Evolutionary conservation across 2,329 filamentous ascomycete genomes (phyloP).

Genomic region (Passalora sequoiae): DNA sequence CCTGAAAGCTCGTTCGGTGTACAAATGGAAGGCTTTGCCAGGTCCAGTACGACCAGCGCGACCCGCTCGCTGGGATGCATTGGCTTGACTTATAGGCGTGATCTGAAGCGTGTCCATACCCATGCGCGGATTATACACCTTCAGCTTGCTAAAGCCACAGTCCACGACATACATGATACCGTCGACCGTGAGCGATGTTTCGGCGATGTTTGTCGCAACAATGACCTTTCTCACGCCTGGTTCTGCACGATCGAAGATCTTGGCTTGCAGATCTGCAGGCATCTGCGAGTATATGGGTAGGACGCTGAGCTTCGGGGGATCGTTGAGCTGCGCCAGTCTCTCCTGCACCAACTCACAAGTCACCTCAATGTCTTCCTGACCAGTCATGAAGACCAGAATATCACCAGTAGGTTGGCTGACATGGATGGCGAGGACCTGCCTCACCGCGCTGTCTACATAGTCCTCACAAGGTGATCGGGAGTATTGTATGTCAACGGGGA

Average conservation of each 20-base stretch:
- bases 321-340: conserved; percentile 79
- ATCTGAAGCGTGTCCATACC: conserved; percentile 99
- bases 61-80: conserved; percentile 86
- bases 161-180: conserved; percentile 99
- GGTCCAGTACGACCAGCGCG: conserved; percentile 91
- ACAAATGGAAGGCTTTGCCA: conserved; percentile 90
- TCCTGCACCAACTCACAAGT: conserved; percentile 92
- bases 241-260: conserved; percentile 89
- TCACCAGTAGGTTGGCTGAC: conserved; percentile 90
- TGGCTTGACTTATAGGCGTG: conserved; percentile 94
- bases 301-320: conserved; percentile 90
- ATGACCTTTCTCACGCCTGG: conserved; percentile 95
- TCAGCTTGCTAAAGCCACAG: conserved; percentile 91
- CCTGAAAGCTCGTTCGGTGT: conserved; percentile 88
- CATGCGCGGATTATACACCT: conserved; percentile 98
- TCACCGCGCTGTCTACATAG: conserved; percentile 94
- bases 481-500: conserved; percentile 94
- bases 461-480: conserved; percentile 93
- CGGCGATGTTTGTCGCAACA: conserved; percentile 96
- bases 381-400: conserved; percentile 98
- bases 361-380: conserved; percentile 95
- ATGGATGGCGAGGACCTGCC: conserved; percentile 91
- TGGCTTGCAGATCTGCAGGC: conserved; percentile 95
- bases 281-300: conserved; percentile 99
- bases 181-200: conserved; percentile 95